A percentile compares a stretch with the other conserved stretches of the same genome.
phyloP scores from a whole-genome alignment of 768 basidiomycete genomes.

The Exidia glandulosa region DNA sequence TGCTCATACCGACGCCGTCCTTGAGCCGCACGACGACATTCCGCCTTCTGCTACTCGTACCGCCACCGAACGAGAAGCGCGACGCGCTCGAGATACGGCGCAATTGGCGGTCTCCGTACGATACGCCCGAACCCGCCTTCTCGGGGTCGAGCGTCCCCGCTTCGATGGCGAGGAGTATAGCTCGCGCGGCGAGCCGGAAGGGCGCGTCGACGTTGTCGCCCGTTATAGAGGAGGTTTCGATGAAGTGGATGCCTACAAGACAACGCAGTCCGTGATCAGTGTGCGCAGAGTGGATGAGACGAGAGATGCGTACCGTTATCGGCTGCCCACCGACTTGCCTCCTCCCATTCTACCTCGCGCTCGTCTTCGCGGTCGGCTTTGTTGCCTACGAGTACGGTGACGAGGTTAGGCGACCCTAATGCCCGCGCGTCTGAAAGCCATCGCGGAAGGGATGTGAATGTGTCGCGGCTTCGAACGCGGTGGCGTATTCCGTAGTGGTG shows the following conservation, averaged over 20 bases:
- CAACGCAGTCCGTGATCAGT: slow-evolving; percentile 4
- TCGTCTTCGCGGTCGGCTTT: slow-evolving; percentile 93
- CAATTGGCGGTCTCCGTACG: slow-evolving; percentile 89
- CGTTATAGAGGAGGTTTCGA: slow-evolving; percentile 84
- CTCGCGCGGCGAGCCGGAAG: slow-evolving; percentile 71
- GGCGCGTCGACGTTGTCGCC: slow-evolving; percentile 94
- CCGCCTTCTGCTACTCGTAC: not conserved
- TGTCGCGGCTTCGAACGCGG: slow-evolving; percentile 62
- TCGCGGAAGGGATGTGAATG: slow-evolving; percentile 69
- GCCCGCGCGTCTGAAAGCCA: slow-evolving; percentile 95
- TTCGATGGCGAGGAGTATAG: slow-evolving; percentile 84
- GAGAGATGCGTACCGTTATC: slow-evolving; percentile 60
- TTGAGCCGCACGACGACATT: not conserved
- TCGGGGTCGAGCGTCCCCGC: slow-evolving; percentile 87
- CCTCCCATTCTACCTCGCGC: slow-evolving; percentile 89
- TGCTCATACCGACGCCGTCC: not conserved
- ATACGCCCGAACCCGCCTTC: slow-evolving; percentile 88
- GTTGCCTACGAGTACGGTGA: slow-evolving; percentile 86
- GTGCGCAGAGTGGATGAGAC: not conserved
- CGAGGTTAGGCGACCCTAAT: slow-evolving; percentile 82
- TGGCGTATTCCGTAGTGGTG: too few species aligned
- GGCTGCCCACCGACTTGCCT: slow-evolving; percentile 91
- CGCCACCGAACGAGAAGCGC: slow-evolving; percentile 72
- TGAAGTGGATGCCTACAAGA: slow-evolving; percentile 91
- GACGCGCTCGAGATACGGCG: slow-evolving; percentile 87